Percentiles rank a stretch among this genome's conserved stretches.
These are phyloP conservation scores for Cardiosporidium cionae DNA, from an alignment of 169 alveolate genomes.

Conservation along the genomic window DNA sequence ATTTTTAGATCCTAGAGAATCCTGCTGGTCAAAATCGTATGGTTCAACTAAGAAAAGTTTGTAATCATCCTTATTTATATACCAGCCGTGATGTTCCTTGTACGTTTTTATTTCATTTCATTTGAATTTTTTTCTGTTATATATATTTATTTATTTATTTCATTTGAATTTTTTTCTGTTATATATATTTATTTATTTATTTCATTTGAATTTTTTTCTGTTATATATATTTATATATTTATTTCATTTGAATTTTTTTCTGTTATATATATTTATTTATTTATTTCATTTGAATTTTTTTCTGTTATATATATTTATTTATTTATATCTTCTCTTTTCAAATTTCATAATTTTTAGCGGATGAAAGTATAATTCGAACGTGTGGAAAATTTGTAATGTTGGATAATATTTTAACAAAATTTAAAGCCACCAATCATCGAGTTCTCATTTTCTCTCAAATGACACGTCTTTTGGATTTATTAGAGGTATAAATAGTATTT, in stretches of 20 bases:
- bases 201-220: too few species aligned
- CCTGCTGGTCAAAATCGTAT: constrained; percentile 65
- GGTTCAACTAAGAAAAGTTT: constrained; percentile 83
- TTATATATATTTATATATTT: too few species aligned
- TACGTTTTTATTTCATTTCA: not conserved
- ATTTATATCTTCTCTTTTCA: too few species aligned
- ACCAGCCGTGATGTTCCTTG: constrained; percentile 61
- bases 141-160: too few species aligned
- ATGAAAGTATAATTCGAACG: constrained; percentile 76
- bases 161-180: too few species aligned
- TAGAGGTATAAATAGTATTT: constrained; percentile 41
- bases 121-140: too few species aligned
- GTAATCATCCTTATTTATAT: constrained; percentile 88
- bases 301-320: too few species aligned
- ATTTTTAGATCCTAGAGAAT: constrained; percentile 43
- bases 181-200: too few species aligned
- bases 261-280: too few species aligned
- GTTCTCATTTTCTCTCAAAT: constrained; percentile 79
- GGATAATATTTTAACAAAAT: constrained; percentile 77
- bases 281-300: too few species aligned
- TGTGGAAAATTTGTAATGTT: constrained; percentile 86
- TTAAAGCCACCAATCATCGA: constrained; percentile 70
- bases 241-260: too few species aligned
- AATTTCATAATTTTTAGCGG: constrained; percentile 40
- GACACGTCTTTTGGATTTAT: constrained; percentile 79